phyloP scores from a whole-genome alignment of 768 basidiomycete genomes.

The Pleurotus giganteus region DNA sequence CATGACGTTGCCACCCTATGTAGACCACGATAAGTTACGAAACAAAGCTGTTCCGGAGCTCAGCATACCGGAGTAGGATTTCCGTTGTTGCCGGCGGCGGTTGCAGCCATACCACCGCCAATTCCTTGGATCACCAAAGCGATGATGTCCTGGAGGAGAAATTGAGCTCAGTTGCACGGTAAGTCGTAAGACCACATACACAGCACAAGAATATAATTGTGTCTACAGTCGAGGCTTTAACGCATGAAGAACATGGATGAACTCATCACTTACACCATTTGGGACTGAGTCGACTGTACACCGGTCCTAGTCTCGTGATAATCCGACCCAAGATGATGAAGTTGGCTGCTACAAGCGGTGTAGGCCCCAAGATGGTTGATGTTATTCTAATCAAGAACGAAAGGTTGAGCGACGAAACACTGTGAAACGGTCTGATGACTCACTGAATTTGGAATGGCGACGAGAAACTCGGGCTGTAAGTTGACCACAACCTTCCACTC shows the following conservation, averaged over 20 bases:
- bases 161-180: no score
- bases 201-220: slow-evolving; percentile 36
- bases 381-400: slow-evolving; percentile 28
- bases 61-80: slow-evolving; percentile 11
- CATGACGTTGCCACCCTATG: slow-evolving; percentile 46
- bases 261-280: slow-evolving; percentile 32
- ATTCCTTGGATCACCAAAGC: slow-evolving; percentile 63
- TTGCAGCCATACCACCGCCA: slow-evolving; percentile 57
- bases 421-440: slow-evolving; percentile 19
- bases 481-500: slow-evolving; percentile 54
- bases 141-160: slow-evolving; percentile 42
- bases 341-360: slow-evolving; percentile 54
- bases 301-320: slow-evolving; percentile 38
- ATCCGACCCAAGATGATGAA: slow-evolving; percentile 53
- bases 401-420: background rate
- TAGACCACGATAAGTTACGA: slow-evolving; percentile 8
- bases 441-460: slow-evolving; percentile 41
- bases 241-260: background rate
- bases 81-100: slow-evolving; percentile 18
- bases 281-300: slow-evolving; percentile 48
- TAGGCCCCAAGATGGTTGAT: slow-evolving; percentile 51
- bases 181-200: slow-evolving; percentile 25
- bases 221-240: slow-evolving; percentile 22
- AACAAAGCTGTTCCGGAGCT: slow-evolving; percentile 10
- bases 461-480: slow-evolving; percentile 19